These are phyloP conservation scores for Aureobasidium sp. DNA, from an alignment of 2,329 filamentous ascomycete species.

Conservation along the genomic window DNA sequence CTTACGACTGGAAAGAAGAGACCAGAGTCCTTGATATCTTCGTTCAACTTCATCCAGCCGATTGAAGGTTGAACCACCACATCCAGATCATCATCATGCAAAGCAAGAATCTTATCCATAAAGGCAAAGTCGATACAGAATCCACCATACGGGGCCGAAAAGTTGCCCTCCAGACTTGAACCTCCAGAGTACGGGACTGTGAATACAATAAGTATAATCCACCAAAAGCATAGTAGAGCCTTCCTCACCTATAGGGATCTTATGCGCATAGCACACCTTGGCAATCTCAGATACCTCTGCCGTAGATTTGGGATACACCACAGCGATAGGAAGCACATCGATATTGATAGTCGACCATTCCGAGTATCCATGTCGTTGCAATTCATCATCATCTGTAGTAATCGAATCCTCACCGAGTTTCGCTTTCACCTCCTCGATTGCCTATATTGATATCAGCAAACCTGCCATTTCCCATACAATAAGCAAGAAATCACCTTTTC, in stretches of 20 bases:
- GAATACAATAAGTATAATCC: background rate
- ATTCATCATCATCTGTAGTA: constrained; percentile 54
- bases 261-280: constrained; percentile 67
- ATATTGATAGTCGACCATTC: constrained; percentile 65
- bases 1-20: constrained; percentile 43
- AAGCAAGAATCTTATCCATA: constrained; percentile 73
- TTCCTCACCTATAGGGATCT: constrained; percentile 57
- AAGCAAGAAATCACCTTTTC: constrained; percentile 33
- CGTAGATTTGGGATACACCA: constrained; percentile 56
- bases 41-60: constrained; percentile 86
- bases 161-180: constrained; percentile 81
- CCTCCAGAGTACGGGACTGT: constrained; percentile 77
- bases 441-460: constrained; percentile 28
- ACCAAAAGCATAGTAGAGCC: background rate
- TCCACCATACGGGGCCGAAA: constrained; percentile 66
- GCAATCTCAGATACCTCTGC: constrained; percentile 57
- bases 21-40: constrained; percentile 60
- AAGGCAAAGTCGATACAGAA: constrained; percentile 81
- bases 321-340: constrained; percentile 52
- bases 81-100: constrained; percentile 86
- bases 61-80: constrained; percentile 85
- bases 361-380: constrained; percentile 57
- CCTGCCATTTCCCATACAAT: background rate
- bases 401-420: constrained; percentile 51
- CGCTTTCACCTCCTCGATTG: constrained; percentile 45